Conservation (phyloP, 164 flowering plant genomes). For the Annona cherimola region DNA sequence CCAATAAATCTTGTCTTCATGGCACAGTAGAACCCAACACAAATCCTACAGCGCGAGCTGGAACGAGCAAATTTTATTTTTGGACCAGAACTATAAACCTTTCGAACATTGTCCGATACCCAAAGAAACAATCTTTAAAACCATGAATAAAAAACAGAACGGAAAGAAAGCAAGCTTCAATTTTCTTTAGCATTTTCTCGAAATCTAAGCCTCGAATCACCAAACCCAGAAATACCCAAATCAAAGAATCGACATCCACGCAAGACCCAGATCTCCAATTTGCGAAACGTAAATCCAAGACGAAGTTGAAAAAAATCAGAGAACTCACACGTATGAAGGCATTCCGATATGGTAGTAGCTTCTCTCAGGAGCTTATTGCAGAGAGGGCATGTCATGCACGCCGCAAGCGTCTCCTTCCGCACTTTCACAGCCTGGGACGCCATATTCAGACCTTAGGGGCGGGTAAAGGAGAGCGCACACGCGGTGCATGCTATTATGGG, state of each 20-base stretch:
- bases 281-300: background rate
- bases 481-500: constrained; percentile 36
- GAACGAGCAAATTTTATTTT: too few relatives aligned
- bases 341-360: constrained; percentile 86
- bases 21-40: background rate
- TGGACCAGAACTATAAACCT: background rate
- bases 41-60: background rate
- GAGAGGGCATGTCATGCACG: constrained; percentile 92
- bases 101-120: background rate
- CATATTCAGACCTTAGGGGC: constrained; percentile 28
- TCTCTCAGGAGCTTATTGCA: constrained; percentile 67
- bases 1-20: background rate
- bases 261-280: constrained; percentile 19
- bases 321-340: constrained; percentile 90
- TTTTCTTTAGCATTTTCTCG: background rate
- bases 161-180: background rate
- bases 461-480: constrained; percentile 22
- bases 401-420: constrained; percentile 50
- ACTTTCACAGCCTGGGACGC: constrained; percentile 61
- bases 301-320: background rate
- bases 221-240: constrained; percentile 4
- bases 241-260: constrained; percentile 1
- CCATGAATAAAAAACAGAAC: background rate
- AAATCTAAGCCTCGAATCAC: constrained; percentile 8
- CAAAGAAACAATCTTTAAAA: background rate